phyloP scores from a whole-genome alignment of 192 early-diverging fungal genomes.

The Phycomyces nitens region DNA sequence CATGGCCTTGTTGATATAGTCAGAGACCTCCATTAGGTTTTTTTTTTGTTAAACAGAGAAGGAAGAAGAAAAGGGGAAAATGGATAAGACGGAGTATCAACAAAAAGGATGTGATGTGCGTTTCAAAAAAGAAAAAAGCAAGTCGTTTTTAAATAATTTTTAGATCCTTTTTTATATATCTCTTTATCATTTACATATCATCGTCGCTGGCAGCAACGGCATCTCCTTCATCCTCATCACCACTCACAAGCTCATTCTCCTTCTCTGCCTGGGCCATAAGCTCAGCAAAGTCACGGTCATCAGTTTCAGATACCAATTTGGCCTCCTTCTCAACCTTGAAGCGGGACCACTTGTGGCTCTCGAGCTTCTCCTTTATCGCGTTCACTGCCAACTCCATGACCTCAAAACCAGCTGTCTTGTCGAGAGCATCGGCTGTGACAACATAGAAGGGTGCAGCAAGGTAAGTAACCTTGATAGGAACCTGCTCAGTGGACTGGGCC shows the following conservation, averaged over 20 bases:
- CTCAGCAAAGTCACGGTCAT: slow-evolving; percentile 90
- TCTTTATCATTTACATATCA: slow-evolving; percentile 32
- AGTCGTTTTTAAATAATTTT: background rate
- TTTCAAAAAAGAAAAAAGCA: background rate
- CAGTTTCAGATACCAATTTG: slow-evolving; percentile 83
- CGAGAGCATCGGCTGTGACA: slow-evolving; percentile 79
- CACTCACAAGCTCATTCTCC: slow-evolving; percentile 89
- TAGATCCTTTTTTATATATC: background rate
- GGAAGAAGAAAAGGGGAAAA: background rate
- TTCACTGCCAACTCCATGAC: slow-evolving; percentile 86
- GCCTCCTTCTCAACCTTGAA: slow-evolving; percentile 88
- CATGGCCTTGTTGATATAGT: slow-evolving; percentile 64
- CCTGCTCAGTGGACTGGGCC: slow-evolving; percentile 69
- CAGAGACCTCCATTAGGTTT: slow-evolving; percentile 35
- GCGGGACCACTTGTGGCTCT: slow-evolving; percentile 59
- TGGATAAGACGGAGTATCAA: background rate
- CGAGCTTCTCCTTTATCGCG: slow-evolving; percentile 77
- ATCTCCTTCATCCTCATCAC: slow-evolving; percentile 85
- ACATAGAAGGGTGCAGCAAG: slow-evolving; percentile 95
- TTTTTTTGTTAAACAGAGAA: background rate
- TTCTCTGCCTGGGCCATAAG: slow-evolving; percentile 85
- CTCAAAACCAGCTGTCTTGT: slow-evolving; percentile 81
- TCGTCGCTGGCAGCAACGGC: slow-evolving; percentile 49
- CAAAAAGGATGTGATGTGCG: background rate
- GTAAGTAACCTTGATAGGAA: slow-evolving; percentile 80